Evolutionary conservation across 345 rosid genomes (phyloP).

Genomic region (Syzygium grande): DNA sequence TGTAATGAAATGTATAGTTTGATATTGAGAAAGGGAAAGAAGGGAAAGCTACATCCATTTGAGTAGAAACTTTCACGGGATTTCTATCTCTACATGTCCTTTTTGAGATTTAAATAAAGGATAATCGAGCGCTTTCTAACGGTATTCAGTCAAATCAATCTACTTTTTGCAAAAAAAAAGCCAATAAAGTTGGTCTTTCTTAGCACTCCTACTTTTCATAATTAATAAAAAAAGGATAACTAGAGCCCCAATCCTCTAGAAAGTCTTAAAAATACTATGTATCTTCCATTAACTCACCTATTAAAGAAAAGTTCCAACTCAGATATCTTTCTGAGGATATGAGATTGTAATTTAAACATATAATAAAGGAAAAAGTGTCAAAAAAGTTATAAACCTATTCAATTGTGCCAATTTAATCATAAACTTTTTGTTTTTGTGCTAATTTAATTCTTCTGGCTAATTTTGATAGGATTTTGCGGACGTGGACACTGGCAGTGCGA

Average conservation of each 20-base stretch:
- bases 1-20: not conserved
- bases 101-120: not conserved
- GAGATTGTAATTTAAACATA: not conserved
- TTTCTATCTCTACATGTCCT: not conserved
- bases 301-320: not conserved
- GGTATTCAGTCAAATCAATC: not conserved
- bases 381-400: not conserved
- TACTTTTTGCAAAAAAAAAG: not conserved
- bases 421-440: no score
- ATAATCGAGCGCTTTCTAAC: not conserved
- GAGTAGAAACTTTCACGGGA: not conserved
- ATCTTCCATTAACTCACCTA: not conserved
- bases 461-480: rapidly evolving
- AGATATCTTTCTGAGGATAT: not conserved
- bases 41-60: not conserved
- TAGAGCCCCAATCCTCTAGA: not conserved
- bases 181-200: not conserved
- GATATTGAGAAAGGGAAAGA: not conserved
- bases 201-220: not conserved
- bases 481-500: no score
- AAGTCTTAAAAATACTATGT: not conserved
- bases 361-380: not conserved
- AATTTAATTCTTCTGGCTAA: not conserved
- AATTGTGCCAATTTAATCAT: no score
- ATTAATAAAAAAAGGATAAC: not conserved